A percentile compares a stretch with the other conserved stretches of the same genome.
Evolutionary conservation across 345 rosid species (phyloP).

Genomic region (Linum usitatissimum): DNA sequence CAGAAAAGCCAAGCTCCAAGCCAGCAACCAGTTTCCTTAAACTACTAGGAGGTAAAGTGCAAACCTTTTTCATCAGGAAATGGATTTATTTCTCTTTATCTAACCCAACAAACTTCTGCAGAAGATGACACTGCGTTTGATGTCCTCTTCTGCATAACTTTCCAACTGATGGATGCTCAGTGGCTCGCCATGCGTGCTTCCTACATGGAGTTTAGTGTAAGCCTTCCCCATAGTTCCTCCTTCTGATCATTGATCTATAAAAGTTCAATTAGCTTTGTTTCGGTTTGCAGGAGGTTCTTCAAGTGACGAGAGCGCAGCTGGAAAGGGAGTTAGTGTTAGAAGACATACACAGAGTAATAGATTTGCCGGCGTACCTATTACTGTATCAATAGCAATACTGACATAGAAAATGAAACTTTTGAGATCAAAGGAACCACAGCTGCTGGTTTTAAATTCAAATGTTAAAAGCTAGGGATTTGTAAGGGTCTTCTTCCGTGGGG

Average conservation of each 20-base stretch:
- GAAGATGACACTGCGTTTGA: slow-evolving; percentile 95
- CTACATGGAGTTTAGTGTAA: slow-evolving; percentile 95
- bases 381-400: slow-evolving; percentile 27
- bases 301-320: slow-evolving; percentile 64
- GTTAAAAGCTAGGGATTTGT: neutral
- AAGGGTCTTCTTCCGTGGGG: neutral
- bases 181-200: slow-evolving; percentile 99
- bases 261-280: neutral
- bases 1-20: slow-evolving; percentile 71
- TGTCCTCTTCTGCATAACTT: slow-evolving; percentile 80
- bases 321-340: slow-evolving; percentile 80
- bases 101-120: slow-evolving; percentile 10
- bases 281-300: slow-evolving; percentile 65
- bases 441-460: neutral
- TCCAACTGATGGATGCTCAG: slow-evolving; percentile 97
- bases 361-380: slow-evolving; percentile 80
- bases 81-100: neutral
- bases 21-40: slow-evolving; percentile 70
- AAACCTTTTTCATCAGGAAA: neutral
- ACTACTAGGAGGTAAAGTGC: slow-evolving; percentile 67
- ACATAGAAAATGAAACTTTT: neutral
- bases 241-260: neutral
- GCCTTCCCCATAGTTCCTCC: neutral
- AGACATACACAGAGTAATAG: slow-evolving; percentile 61
- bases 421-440: neutral